These are phyloP conservation scores for Trametes polyzona DNA, from an alignment of 1,284 basidiomycete species.

Conservation along the genomic window DNA sequence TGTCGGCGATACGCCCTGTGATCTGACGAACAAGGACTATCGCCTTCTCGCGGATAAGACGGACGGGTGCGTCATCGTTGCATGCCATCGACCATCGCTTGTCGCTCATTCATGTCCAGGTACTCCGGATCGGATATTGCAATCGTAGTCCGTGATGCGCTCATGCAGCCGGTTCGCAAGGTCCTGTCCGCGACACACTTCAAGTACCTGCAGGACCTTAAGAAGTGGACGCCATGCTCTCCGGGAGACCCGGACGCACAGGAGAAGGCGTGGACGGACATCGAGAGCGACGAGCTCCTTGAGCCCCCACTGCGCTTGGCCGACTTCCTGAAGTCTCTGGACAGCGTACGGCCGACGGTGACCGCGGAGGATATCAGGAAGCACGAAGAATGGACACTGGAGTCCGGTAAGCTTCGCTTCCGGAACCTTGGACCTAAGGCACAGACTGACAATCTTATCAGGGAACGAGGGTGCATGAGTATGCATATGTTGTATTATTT, in stretches of 20 bases:
- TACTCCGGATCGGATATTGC: constrained; percentile 97
- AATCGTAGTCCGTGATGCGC: constrained; percentile 93
- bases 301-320: constrained; percentile 81
- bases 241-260: constrained; percentile 87
- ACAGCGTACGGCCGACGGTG: constrained; percentile 88
- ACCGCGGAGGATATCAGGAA: constrained; percentile 87
- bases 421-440: neutral
- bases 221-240: constrained; percentile 90
- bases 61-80: constrained; percentile 64
- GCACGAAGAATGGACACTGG: constrained; percentile 93
- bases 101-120: constrained; percentile 36
- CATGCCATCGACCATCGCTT: neutral
- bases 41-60: constrained; percentile 84
- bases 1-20: constrained; percentile 91
- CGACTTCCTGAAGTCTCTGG: constrained; percentile 89
- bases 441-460: constrained; percentile 2
- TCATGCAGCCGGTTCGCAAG: constrained; percentile 99
- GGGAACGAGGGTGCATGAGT: constrained; percentile 20
- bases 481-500: constrained; percentile 10
- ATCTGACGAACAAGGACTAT: constrained; percentile 82
- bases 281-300: constrained; percentile 87
- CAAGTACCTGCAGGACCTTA: constrained; percentile 58
- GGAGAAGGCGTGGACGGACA: constrained; percentile 94
- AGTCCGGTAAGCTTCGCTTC: constrained; percentile 56
- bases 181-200: constrained; percentile 97